Conservation (phyloP, 1,284 basidiomycete species). For the Cutaneotrichosporon sp. region DNA sequence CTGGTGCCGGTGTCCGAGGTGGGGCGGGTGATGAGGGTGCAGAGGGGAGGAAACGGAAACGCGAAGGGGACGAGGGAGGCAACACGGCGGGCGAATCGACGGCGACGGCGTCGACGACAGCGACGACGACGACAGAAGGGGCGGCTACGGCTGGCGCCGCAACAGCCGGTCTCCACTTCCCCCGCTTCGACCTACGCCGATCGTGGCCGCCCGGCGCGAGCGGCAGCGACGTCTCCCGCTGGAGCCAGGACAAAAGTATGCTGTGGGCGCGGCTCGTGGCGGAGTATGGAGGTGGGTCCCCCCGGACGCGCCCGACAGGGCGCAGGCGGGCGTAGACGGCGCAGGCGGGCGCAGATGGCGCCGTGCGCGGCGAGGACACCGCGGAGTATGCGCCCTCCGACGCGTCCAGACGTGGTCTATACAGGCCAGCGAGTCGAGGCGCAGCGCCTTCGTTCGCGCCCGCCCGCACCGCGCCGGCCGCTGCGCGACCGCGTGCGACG, state of each 20-base stretch:
- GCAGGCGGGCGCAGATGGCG: too few species aligned
- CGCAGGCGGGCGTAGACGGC: too few species aligned
- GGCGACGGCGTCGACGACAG: not conserved
- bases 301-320: too few species aligned
- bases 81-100: not conserved
- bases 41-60: not conserved
- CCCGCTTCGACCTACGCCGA: conserved; percentile 43
- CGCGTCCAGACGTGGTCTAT: too few species aligned
- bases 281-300: conserved; percentile 39
- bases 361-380: too few species aligned
- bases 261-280: conserved; percentile 35
- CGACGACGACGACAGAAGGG: not conserved
- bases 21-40: not conserved
- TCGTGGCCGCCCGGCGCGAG: conserved; percentile 48
- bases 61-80: not conserved
- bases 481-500: not conserved
- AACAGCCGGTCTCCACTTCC: conserved; percentile 23
- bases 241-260: conserved; percentile 50
- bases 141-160: not conserved
- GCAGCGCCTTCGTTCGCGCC: not conserved
- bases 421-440: not conserved
- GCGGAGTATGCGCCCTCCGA: too few species aligned
- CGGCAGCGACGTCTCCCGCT: conserved; percentile 47
- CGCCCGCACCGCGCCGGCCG: not conserved
- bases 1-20: too few species aligned